Evolutionary conservation across 106 monocot genomes (phyloP), one percentile per base, ranked within the genome.

Genomic region (Platanthera zijinensis): DNA sequence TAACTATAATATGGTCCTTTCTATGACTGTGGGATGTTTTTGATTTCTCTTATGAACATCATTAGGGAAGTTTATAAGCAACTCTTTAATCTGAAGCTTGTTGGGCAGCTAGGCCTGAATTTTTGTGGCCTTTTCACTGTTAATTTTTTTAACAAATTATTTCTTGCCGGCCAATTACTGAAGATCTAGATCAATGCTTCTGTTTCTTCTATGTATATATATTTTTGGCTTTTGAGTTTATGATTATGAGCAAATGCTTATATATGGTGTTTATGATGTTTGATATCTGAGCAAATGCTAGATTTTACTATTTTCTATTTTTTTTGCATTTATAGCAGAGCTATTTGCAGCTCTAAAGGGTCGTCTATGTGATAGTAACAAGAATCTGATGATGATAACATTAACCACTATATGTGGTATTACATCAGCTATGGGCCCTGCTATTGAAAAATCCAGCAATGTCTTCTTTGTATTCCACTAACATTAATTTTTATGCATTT

Each of bases 391-490:
- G 28, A 99, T 99, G 86, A 88, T 83, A 48, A 94, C 90, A 17
- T 87, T 99, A 73, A 39, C 87, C 30, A 88, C 92, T 45, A 85
- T 99, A 73, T 89, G 82, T 69, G 78, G 88, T 74, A 87, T 99
- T 74, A 92, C 99, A 77, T 86, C 86, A 88, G 99, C 99, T 69
- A 99, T 99, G 94, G 99, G 99, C 57, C 85, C 87, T 76, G 76
- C 92, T 75, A 79, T 94, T 83, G 99, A 99, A 82, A 99, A 99
- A 79, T 86, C 99, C 48, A 99, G 99, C 94, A 99, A 99, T 92
- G 99, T 97, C 80, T 56, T 52, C 21, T 52, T 59, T 54, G 32
- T 15, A 67, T 50, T 51, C 39, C 13, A 50, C 48, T 50, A 48
- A 18, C 6, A 50, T 63, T 47, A 22, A 68, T 52, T 69, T 28